Base-by-base conservation (phyloP, 768 basidiomycete species). In the Psilocybe azurescens region DNA sequence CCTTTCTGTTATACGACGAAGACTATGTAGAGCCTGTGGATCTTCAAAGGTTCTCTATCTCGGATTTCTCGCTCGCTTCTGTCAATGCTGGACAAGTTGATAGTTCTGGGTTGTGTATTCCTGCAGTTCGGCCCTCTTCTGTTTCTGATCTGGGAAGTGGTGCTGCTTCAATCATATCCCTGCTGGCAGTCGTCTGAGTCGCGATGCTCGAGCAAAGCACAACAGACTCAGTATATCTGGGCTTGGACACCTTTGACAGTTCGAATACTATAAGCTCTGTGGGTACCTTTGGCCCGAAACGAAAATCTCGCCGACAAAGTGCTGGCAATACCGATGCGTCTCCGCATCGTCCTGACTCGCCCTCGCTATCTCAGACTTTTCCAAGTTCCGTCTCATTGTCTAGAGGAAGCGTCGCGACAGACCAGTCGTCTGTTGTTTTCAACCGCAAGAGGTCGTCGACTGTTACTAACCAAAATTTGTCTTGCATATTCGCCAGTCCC, bases 1-100 rank as follows among this genome's bases (percentile, higher is more conserved):
- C 83, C n/a, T 76, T 87, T 39, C 67, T 83, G 60, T 68, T 82
- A 16, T 74, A 84, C 56, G 79, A 82, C 53, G 65, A 72, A 41
- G 66, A 63, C 36, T 72, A 69, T 60, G 38, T 58, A 8, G 51
- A 30, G 7, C 10, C 14, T 62, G 51, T 20, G 28, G 38, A 47
- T 9, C 14, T 20, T 50, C n/a, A 33, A 52, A 58, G 53, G 55
- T 58, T 44, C 38, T 53, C 56, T 32, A 29, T 53, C 64, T 64
- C 41, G 56, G 36, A 32, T 53, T 20, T 58, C 33, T 52, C 53
- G 51, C 41, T 39, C 11, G 44, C 54, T 47, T 44, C 54, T 56
- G 39, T 32, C 14, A 47, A 47, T 13, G 20, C 24, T 29, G 54
- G 18, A 3, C 36, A 56, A 18, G 38, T 13, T 41, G 5, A 20